Evolutionary conservation across 2,329 filamentous ascomycete species (phyloP).

Genomic region (Penicillium verrucosum): DNA sequence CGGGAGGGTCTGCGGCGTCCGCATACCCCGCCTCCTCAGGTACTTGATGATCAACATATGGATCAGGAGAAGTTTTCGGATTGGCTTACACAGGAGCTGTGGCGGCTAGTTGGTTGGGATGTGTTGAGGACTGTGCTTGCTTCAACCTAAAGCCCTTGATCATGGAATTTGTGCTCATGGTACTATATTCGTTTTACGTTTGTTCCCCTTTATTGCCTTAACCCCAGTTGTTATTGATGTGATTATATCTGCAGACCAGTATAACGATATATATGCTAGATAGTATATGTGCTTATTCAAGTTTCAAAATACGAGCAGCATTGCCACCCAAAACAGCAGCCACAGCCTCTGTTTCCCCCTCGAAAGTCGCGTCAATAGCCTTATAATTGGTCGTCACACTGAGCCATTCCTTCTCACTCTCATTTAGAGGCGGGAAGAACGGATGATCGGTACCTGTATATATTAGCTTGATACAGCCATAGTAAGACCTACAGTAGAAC

Average conservation of each 20-base stretch:
- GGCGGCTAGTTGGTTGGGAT: slow-evolving; percentile 59
- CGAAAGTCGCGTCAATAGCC: slow-evolving; percentile 43
- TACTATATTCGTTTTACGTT: neutral
- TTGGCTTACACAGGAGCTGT: slow-evolving; percentile 57
- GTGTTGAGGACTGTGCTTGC: slow-evolving; percentile 19
- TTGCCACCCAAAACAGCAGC: slow-evolving; percentile 45
- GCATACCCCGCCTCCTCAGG: slow-evolving; percentile 17
- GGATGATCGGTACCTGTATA: slow-evolving; percentile 43
- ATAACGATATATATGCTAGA: neutral
- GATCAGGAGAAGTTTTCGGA: slow-evolving; percentile 43
- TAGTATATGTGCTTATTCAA: slow-evolving; percentile 23
- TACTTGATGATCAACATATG: slow-evolving; percentile 6
- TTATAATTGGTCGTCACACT: slow-evolving; percentile 48
- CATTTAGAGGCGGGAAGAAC: slow-evolving; percentile 43
- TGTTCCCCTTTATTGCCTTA: neutral
- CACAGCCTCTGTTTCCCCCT: slow-evolving; percentile 28
- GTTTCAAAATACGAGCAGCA: slow-evolving; percentile 41
- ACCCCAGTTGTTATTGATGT: neutral
- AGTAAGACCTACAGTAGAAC: neutral
- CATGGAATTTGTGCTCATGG: neutral
- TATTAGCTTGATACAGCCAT: slow-evolving; percentile 2
- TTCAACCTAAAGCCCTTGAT: neutral
- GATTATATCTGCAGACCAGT: neutral
- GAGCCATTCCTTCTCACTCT: slow-evolving; percentile 40
- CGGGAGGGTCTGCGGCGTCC: slow-evolving; percentile 27